Evolutionary conservation across 345 rosid species (phyloP), one percentile per base, ranked within the genome.

Genomic region (Melaleuca alternifolia): DNA sequence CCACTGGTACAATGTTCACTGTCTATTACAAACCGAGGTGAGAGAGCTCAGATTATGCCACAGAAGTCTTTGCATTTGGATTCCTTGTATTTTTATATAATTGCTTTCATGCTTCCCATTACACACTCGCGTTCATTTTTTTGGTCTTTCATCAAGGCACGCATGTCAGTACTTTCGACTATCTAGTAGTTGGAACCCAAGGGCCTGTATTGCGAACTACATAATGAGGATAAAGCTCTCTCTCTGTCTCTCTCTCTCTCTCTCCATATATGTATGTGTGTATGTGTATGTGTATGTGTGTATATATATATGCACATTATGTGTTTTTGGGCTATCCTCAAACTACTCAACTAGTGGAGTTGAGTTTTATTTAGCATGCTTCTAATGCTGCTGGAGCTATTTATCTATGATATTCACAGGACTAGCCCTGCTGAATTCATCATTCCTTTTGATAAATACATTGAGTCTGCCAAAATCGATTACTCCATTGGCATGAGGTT

Each of bases 1-100:
- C 86, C 46, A 94, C 93, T 3, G 91, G 90, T 48, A 93, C 95
- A 54, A 87, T 91, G 90, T 94, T 93, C 86, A 88, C 93, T 50
- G 93, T 93, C 57, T 94, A 90, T 85, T 94, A 94, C 88, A 93
- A 94, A 82, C 96, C 96, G 7, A 91, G 95, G 95, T 90, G 61
- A 16, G 79, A 30, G 37, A n/a, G 79, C 21, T 37, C 23, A 71
- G 21, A 37, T 18, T 24, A 18, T 52, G 8, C 44, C 48, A 23
- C 59, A 30, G 30, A 51, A 53, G 16, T 83, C 85, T 83, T 9
- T 20, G 50, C n/a, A 83, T 28, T 10, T 21, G 48, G 26, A 83
- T 83, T 30, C 46, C 59, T 33, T 41, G 48, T 83, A 33, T 51
- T 52, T 56, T 13, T 24, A 23, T 82, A 82, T 18, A 33, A 33